These are phyloP conservation scores for Aureobasidium zeae DNA, from an alignment of 2,329 filamentous ascomycete species.

Conservation along the genomic window DNA sequence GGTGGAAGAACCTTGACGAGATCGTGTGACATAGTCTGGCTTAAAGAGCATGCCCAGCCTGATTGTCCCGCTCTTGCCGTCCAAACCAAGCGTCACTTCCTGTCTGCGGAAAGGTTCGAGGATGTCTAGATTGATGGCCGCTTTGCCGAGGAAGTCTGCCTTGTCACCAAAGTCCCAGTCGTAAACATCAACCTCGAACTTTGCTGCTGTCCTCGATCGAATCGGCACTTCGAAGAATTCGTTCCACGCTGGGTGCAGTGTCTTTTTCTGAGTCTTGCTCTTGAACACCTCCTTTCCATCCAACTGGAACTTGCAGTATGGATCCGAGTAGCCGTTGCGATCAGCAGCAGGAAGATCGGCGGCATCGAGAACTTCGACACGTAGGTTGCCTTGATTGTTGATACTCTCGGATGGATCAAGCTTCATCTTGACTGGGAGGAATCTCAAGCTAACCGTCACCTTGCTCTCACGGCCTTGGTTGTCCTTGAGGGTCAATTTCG, in stretches of 20 bases:
- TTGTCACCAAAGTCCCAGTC: constrained; percentile 97
- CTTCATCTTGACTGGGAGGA: constrained; percentile 86
- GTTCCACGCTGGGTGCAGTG: constrained; percentile 88
- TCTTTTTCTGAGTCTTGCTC: constrained; percentile 95
- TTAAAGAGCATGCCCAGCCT: constrained; percentile 83
- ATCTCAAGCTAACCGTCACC: constrained; percentile 86
- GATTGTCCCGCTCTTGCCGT: constrained; percentile 81
- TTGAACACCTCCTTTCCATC: constrained; percentile 88
- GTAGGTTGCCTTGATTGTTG: constrained; percentile 95
- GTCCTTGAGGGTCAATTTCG: constrained; percentile 67
- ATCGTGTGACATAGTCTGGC: constrained; percentile 78
- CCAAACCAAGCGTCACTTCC: constrained; percentile 64
- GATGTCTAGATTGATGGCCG: constrained; percentile 64
- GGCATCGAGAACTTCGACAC: constrained; percentile 86
- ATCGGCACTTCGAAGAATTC: constrained; percentile 84
- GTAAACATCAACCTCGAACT: constrained; percentile 75
- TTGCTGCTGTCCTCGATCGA: constrained; percentile 72
- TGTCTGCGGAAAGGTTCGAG: constrained; percentile 78
- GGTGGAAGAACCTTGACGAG: constrained; percentile 81
- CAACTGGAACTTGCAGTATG: constrained; percentile 88
- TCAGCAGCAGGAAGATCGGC: constrained; percentile 85
- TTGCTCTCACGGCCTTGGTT: constrained; percentile 67
- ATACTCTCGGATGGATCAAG: constrained; percentile 93
- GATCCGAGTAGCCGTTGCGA: constrained; percentile 92
- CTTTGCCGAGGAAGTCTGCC: constrained; percentile 76